These are phyloP conservation scores for Tetracladium setigerum DNA, from an alignment of 495 filamentous ascomycete genomes.

Conservation along the genomic window DNA sequence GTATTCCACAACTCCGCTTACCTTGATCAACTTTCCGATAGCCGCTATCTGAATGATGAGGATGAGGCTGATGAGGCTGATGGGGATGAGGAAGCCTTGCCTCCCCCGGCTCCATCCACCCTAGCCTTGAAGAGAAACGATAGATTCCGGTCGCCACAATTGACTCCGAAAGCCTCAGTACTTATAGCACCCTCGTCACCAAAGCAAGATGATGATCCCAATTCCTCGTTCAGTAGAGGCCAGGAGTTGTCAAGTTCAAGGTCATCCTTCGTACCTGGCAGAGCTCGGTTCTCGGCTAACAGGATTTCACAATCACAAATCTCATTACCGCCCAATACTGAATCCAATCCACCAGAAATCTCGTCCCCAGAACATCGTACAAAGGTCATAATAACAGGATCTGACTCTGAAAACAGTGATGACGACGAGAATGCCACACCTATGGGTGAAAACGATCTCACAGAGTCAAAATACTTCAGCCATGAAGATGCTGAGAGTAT, in stretches of 20 bases:
- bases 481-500: conserved; percentile 93
- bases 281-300: too few species aligned
- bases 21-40: conserved; percentile 40
- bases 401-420: not conserved
- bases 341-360: too few species aligned
- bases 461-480: conserved; percentile 72
- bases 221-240: too few species aligned
- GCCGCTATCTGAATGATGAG: conserved; percentile 28
- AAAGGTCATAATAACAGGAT: too few species aligned
- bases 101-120: not conserved
- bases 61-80: conserved; percentile 1
- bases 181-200: not conserved
- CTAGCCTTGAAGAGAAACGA: not conserved
- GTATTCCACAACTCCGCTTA: conserved; percentile 40
- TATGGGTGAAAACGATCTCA: conserved; percentile 28
- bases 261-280: too few species aligned
- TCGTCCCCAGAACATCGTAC: too few species aligned
- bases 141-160: conserved; percentile 5
- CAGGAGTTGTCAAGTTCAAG: too few species aligned
- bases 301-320: too few species aligned
- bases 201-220: not conserved
- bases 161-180: conserved; percentile 15
- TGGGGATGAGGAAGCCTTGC: not conserved
- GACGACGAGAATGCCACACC: conserved; percentile 12
- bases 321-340: too few species aligned